Percentiles rank a stretch among this genome's conserved stretches.
These are phyloP conservation scores for Globisporangium megalacanthum DNA, from an alignment of 352 stramenopile genomes.

Conservation along the genomic window DNA sequence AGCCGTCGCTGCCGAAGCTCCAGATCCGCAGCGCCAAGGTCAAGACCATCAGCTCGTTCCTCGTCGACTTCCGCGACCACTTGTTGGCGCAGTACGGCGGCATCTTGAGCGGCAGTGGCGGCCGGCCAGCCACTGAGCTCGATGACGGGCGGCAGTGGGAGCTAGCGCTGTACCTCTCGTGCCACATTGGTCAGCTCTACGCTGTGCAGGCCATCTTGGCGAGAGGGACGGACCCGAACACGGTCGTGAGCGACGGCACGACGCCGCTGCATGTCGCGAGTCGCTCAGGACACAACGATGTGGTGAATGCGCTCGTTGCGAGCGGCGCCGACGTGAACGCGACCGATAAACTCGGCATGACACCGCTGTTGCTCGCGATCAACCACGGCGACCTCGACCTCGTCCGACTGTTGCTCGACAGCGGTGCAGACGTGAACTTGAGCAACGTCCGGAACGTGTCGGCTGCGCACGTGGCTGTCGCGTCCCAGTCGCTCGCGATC, in stretches of 20 bases:
- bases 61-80: conserved; percentile 45
- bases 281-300: conserved; percentile 34
- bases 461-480: conserved; percentile 42
- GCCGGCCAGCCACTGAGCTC: conserved; percentile 1
- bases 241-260: conserved; percentile 25
- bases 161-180: conserved; percentile 41
- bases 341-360: conserved; percentile 32
- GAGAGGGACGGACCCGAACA: conserved; percentile 36
- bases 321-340: conserved; percentile 38
- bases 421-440: conserved; percentile 44
- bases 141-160: conserved; percentile 41
- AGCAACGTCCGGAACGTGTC: conserved; percentile 38
- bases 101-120: conserved; percentile 2
- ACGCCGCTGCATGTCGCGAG: conserved; percentile 45
- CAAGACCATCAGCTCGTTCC: conserved; percentile 29
- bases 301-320: conserved; percentile 38
- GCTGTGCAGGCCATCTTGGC: conserved; percentile 42
- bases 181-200: conserved; percentile 37
- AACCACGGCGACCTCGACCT: conserved; percentile 39
- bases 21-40: conserved; percentile 25
- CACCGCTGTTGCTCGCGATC: conserved; percentile 44
- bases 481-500: conserved; percentile 28
- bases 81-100: conserved; percentile 30
- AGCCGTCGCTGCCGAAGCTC: conserved; percentile 29
- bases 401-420: conserved; percentile 39